These are phyloP conservation scores for Cladophialophora bantiana DNA, from an alignment of 2,329 filamentous ascomycete genomes.

Conservation along the genomic window DNA sequence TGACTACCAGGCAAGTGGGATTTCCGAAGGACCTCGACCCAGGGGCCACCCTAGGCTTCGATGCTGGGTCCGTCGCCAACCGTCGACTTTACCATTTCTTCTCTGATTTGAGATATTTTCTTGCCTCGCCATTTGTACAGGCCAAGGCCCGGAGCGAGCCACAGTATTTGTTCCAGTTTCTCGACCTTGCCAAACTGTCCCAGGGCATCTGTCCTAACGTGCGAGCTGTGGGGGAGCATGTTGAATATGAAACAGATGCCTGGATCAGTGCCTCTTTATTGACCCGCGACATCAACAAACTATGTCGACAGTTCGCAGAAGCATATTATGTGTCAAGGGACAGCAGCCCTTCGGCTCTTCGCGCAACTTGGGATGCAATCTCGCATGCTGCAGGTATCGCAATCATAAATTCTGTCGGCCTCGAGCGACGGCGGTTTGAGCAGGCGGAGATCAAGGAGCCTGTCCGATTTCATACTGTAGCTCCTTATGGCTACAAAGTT, in stretches of 20 bases:
- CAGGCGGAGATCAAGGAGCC: conserved; percentile 88
- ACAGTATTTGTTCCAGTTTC: conserved; percentile 89
- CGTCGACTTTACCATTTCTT: conserved; percentile 98
- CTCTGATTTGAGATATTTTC: conserved; percentile 88
- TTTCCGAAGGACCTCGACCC: conserved; percentile 89
- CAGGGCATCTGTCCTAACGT: conserved; percentile 97
- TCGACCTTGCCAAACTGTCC: conserved; percentile 93
- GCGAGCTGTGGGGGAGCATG: conserved; percentile 89
- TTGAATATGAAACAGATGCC: conserved; percentile 96
- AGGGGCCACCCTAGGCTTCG: conserved; percentile 86
- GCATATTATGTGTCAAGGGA: conserved; percentile 64
- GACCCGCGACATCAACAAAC: conserved; percentile 90
- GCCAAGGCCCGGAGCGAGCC: conserved; percentile 81
- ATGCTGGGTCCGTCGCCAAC: conserved; percentile 93
- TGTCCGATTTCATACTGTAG: conserved; percentile 77
- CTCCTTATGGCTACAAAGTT: conserved; percentile 59
- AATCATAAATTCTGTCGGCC: conserved; percentile 87
- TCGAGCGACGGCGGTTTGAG: conserved; percentile 84
- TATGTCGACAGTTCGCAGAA: conserved; percentile 87
- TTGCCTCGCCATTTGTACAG: conserved; percentile 87
- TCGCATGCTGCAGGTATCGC: conserved; percentile 75
- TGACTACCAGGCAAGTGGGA: conserved; percentile 93
- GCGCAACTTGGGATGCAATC: conserved; percentile 66
- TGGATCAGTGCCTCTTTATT: conserved; percentile 97
- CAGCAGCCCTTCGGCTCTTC: conserved; percentile 25